Conservation (phyloP, 1,284 basidiomycete genomes). For the Trichosporon sp. region DNA sequence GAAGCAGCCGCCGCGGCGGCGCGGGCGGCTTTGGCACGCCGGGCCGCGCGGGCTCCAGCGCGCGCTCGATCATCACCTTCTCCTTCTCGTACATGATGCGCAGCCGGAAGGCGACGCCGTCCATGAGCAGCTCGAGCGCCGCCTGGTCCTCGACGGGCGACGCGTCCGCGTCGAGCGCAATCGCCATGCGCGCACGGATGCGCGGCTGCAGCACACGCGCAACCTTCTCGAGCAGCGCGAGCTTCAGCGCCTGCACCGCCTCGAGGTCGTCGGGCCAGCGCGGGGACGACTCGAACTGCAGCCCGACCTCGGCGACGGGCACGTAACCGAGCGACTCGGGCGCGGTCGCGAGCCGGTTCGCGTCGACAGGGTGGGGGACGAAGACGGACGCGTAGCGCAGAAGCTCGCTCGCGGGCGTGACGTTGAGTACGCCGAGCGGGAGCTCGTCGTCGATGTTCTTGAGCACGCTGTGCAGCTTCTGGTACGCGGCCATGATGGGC, state of each 20-base stretch:
- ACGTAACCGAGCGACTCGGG: conserved; percentile 61
- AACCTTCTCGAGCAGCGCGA: conserved; percentile 81
- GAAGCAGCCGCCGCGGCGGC: conserved; percentile 49
- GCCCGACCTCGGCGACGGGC: conserved; percentile 64
- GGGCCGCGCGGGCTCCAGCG: conserved; percentile 51
- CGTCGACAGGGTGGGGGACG: conserved; percentile 60
- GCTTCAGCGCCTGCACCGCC: conserved; percentile 91
- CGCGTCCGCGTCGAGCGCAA: conserved; percentile 58
- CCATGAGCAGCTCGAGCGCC: conserved; percentile 70
- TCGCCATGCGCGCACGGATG: conserved; percentile 50
- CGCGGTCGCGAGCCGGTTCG: conserved; percentile 48
- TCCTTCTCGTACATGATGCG: conserved; percentile 88
- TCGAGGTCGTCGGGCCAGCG: conserved; percentile 92
- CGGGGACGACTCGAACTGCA: conserved; percentile 86
- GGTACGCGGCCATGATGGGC: conserved; percentile 72
- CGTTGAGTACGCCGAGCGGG: conserved; percentile 72
- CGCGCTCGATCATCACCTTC: conserved; percentile 68
- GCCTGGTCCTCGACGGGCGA: conserved; percentile 66
- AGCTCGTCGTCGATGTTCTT: conserved; percentile 72
- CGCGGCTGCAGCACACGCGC: conserved; percentile 61
- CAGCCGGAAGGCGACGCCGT: conserved; percentile 82
- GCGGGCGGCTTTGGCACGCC: conserved; percentile 34
- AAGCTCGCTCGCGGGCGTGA: conserved; percentile 64
- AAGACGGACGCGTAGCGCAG: conserved; percentile 82
- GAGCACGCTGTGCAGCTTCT: conserved; percentile 69